Evolutionary conservation across 106 monocot species (phyloP).

Genomic region (Phalaenopsis aphrodite): DNA sequence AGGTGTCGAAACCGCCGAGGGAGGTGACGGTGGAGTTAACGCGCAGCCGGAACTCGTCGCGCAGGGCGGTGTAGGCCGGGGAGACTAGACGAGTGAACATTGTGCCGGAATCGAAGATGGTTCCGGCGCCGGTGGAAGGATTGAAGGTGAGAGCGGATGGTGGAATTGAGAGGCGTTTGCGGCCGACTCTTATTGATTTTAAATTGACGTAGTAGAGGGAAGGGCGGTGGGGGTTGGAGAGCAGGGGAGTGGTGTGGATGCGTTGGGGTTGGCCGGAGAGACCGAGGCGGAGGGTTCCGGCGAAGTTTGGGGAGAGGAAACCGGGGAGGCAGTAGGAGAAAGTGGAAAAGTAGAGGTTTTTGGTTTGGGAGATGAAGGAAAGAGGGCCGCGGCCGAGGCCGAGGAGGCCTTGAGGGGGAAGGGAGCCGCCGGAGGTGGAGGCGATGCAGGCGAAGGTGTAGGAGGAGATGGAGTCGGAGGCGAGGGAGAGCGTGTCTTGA

Average conservation of each 20-base stretch:
- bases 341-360: conserved; percentile 38
- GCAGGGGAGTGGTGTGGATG: conserved; percentile 68
- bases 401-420: conserved; percentile 85
- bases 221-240: conserved; percentile 65
- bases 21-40: conserved; percentile 29
- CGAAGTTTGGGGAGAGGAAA: conserved; percentile 77
- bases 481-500: conserved; percentile 56
- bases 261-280: conserved; percentile 49
- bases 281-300: conserved; percentile 90
- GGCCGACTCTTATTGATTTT: conserved; percentile 54
- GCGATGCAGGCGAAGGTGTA: conserved; percentile 59
- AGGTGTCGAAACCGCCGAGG: conserved; percentile 96
- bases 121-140: conserved; percentile 74
- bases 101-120: conserved; percentile 89
- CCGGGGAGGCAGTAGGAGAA: conserved; percentile 98
- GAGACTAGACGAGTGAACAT: conserved; percentile 83
- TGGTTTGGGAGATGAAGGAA: conserved; percentile 64
- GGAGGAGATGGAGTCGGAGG: conserved; percentile 23
- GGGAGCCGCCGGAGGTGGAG: conserved; percentile 24
- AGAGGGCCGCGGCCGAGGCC: conserved; percentile 72
- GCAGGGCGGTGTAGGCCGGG: conserved; percentile 58
- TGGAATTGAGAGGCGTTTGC: conserved; percentile 29
- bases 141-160: conserved; percentile 48
- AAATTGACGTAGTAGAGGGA: conserved; percentile 89
- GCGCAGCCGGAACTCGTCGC: conserved; percentile 69